These are phyloP conservation scores for Luffa aegyptiaca DNA, from an alignment of 306 rosid species.

Conservation along the genomic window DNA sequence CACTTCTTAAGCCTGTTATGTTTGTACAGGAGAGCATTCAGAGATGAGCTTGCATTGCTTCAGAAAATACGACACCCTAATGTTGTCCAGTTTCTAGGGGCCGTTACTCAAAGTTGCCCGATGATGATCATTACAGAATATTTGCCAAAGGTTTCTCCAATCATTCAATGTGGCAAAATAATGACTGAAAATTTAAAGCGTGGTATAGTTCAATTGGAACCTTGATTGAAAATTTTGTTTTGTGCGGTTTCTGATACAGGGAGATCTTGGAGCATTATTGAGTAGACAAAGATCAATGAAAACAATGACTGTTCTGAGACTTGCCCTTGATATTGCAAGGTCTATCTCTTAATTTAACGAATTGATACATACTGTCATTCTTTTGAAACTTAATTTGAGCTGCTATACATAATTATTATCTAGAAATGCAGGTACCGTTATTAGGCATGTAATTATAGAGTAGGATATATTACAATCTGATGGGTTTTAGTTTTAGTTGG, in stretches of 20 bases:
- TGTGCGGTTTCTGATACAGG: constrained; percentile 24
- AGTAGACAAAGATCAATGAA: constrained; percentile 39
- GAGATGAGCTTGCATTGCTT: constrained; percentile 83
- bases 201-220: neutral
- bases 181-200: neutral
- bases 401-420: neutral
- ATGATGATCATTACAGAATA: constrained; percentile 97
- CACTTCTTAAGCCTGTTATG: constrained; percentile 11
- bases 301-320: constrained; percentile 38
- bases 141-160: constrained; percentile 72
- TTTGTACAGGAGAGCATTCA: constrained; percentile 71
- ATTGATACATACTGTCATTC: neutral
- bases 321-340: constrained; percentile 75
- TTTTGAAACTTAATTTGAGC: neutral
- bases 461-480: neutral
- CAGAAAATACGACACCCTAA: constrained; percentile 97
- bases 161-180: neutral
- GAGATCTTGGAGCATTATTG: constrained; percentile 47
- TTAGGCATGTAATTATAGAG: neutral
- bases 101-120: constrained; percentile 96
- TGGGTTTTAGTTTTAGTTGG: neutral
- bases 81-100: constrained; percentile 96
- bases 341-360: constrained; percentile 7
- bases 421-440: neutral
- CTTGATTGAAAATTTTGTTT: neutral